Percentiles rank a stretch among this genome's conserved stretches.
Conservation (phyloP, 2,329 filamentous ascomycete species). For the Fusarium clavum region DNA sequence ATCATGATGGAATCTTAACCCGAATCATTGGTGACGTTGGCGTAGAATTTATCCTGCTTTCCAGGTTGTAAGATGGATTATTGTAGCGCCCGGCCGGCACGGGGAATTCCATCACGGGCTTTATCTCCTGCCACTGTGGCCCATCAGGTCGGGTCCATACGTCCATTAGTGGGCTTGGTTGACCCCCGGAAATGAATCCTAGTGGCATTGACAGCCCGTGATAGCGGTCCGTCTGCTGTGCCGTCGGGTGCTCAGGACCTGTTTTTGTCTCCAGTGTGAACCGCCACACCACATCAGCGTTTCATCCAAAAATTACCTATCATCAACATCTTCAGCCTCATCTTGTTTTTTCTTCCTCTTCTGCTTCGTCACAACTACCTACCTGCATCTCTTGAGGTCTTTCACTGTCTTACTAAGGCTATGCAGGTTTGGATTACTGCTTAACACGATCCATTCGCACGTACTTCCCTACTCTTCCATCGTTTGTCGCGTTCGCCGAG, state of each 20-base stretch:
- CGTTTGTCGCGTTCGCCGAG: conserved; percentile 14
- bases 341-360: neutral
- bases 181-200: conserved; percentile 12
- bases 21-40: conserved; percentile 18
- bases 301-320: conserved; percentile 28
- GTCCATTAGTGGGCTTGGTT: neutral
- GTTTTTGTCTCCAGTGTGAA: conserved; percentile 25
- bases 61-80: conserved; percentile 9
- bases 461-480: conserved; percentile 19
- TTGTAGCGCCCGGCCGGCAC: conserved; percentile 9
- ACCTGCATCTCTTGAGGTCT: neutral
- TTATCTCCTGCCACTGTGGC: conserved; percentile 4
- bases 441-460: conserved; percentile 36
- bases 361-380: conserved; percentile 9
- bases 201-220: neutral
- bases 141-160: neutral
- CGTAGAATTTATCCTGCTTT: conserved; percentile 1
- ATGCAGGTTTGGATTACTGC: conserved; percentile 14
- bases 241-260: conserved; percentile 11
- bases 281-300: conserved; percentile 32
- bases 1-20: conserved; percentile 13
- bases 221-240: conserved; percentile 11
- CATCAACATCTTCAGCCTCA: conserved; percentile 33
- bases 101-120: conserved; percentile 12
- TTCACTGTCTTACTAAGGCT: neutral